Evolutionary conservation across 768 basidiomycete genomes (phyloP).

Genomic region (Obba rivulosa): DNA sequence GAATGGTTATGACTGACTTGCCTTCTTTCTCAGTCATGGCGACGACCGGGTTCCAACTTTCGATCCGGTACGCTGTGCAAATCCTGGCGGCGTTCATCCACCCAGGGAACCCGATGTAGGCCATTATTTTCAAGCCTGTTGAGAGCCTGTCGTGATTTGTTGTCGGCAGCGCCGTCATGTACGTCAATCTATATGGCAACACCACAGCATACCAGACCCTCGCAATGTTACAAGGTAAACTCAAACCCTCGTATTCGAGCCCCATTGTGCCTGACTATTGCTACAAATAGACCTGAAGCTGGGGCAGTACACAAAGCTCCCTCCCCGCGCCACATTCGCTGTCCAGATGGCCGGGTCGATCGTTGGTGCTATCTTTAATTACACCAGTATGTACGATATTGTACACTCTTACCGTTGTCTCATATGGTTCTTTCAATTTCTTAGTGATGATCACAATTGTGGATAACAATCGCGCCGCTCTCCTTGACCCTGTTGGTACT

Average conservation of each 20-base stretch:
- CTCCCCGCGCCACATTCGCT: slow-evolving; percentile 43
- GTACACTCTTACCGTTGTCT: neutral
- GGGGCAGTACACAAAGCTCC: slow-evolving; percentile 51
- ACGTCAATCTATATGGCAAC: slow-evolving; percentile 50
- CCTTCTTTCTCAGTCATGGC: slow-evolving; percentile 27
- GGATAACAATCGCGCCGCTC: slow-evolving; percentile 36
- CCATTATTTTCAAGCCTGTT: neutral
- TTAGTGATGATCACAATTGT: slow-evolving; percentile 48
- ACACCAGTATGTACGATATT: slow-evolving; percentile 31
- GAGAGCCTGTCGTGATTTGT: neutral
- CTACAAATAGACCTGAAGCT: slow-evolving; percentile 37
- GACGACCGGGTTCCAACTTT: slow-evolving; percentile 39
- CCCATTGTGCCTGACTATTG: neutral
- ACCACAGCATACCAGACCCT: slow-evolving; percentile 49
- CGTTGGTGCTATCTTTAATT: slow-evolving; percentile 47
- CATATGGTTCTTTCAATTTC: slow-evolving; percentile 1
- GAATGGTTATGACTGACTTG: neutral
- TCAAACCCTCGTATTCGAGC: neutral
- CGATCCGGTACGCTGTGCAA: slow-evolving; percentile 45
- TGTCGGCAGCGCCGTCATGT: slow-evolving; percentile 42
- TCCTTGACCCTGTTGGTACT: slow-evolving; percentile 44
- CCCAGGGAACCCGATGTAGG: slow-evolving; percentile 41
- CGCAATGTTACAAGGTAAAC: slow-evolving; percentile 41
- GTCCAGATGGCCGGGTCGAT: slow-evolving; percentile 47
- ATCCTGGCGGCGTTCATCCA: slow-evolving; percentile 47